Conservation (phyloP, 2,329 filamentous ascomycete species). For the Penicillium sp. region DNA sequence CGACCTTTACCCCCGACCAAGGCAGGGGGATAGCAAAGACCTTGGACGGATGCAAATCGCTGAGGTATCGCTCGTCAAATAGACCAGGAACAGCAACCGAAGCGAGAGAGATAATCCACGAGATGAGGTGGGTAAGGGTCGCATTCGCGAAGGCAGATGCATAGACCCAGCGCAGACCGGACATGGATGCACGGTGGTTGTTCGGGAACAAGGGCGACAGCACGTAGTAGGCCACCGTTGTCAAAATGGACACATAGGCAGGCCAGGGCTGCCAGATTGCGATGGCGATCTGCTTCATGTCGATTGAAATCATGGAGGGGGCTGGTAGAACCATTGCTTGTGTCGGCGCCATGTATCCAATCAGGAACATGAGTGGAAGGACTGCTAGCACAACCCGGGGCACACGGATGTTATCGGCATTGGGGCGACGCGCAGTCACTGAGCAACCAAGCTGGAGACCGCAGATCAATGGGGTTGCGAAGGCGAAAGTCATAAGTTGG, state of each 20-base stretch:
- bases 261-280: slow-evolving; percentile 57
- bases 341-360: slow-evolving; percentile 51
- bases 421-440: slow-evolving; percentile 40
- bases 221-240: slow-evolving; percentile 33
- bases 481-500: slow-evolving; percentile 49
- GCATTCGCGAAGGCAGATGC: slow-evolving; percentile 45
- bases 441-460: slow-evolving; percentile 49
- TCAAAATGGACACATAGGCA: slow-evolving; percentile 47
- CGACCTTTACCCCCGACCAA: slow-evolving; percentile 34
- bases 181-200: slow-evolving; percentile 31
- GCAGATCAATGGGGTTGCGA: slow-evolving; percentile 48
- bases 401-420: slow-evolving; percentile 36
- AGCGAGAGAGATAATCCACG: slow-evolving; percentile 44
- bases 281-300: slow-evolving; percentile 52
- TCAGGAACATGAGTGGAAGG: slow-evolving; percentile 44
- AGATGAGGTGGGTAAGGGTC: slow-evolving; percentile 44
- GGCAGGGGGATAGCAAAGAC: slow-evolving; percentile 43
- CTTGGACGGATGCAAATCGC: slow-evolving; percentile 40
- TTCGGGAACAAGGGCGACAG: slow-evolving; percentile 29
- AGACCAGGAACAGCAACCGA: slow-evolving; percentile 40
- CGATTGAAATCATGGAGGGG: slow-evolving; percentile 40
- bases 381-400: slow-evolving; percentile 36
- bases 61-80: slow-evolving; percentile 36
- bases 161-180: slow-evolving; percentile 43
- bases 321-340: slow-evolving; percentile 48